A percentile compares a stretch with the other conserved stretches of the same genome.
Conservation (phyloP, 1,284 basidiomycete genomes). For the Entoloma clypeatum region DNA sequence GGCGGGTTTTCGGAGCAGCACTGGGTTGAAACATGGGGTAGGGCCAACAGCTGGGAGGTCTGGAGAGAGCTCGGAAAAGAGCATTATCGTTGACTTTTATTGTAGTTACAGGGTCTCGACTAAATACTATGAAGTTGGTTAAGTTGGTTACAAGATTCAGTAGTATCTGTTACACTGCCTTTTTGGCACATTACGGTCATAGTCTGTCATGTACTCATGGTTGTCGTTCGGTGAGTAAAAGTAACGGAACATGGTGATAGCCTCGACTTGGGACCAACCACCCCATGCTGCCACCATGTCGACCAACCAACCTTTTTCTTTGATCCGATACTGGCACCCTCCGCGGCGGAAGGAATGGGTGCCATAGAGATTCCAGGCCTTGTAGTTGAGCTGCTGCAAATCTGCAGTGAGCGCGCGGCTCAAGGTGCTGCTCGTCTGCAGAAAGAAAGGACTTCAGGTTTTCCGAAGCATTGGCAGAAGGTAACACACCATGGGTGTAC, state of each 20-base stretch:
- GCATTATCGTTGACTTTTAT: not conserved
- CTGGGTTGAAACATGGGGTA: conserved; percentile 3
- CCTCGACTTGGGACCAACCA: conserved; percentile 24
- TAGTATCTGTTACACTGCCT: not conserved
- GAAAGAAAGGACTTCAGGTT: too few species aligned
- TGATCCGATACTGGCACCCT: conserved; percentile 21
- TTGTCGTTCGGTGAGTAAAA: conserved; percentile 26
- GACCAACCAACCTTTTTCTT: conserved; percentile 12
- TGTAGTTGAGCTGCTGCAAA: conserved; percentile 19
- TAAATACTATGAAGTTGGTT: too few species aligned
- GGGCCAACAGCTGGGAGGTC: conserved; percentile 3
- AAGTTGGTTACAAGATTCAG: not conserved
- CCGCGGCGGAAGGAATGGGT: conserved; percentile 24
- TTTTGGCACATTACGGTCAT: conserved; percentile 5
- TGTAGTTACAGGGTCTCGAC: too few species aligned
- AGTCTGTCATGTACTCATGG: conserved; percentile 19
- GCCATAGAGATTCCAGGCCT: conserved; percentile 20
- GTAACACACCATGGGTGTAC: conserved; percentile 5
- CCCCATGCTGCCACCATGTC: conserved; percentile 23
- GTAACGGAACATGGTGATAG: conserved; percentile 23
- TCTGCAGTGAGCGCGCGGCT: conserved; percentile 15
- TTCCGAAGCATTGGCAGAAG: not conserved
- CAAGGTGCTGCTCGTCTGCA: conserved; percentile 15
- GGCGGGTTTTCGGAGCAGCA: not conserved
- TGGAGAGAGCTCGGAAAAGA: conserved; percentile 6